phyloP scores from a whole-genome alignment of 805 yeast species.

The Monosporozyma siamensis region DNA sequence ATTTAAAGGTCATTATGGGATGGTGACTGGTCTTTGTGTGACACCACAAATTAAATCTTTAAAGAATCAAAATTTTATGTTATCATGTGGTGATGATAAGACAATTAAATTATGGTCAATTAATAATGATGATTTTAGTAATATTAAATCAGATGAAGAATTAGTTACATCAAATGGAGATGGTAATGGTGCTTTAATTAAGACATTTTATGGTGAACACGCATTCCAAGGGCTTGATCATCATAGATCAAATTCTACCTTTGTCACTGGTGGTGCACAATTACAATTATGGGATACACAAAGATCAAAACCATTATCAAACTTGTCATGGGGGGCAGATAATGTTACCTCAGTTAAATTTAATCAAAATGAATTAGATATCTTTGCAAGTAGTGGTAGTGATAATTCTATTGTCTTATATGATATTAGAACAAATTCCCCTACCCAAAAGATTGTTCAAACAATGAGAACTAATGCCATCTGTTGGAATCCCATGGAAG shows the following conservation, averaged over 20 bases:
- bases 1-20: constrained; percentile 83
- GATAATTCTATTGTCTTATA: constrained; percentile 87
- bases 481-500: constrained; percentile 97
- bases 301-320: constrained; percentile 66
- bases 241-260: constrained; percentile 60
- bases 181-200: constrained; percentile 44
- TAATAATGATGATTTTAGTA: constrained; percentile 39
- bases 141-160: constrained; percentile 26
- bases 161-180: constrained; percentile 27
- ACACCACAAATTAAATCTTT: constrained; percentile 38
- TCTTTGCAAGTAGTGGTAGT: constrained; percentile 81
- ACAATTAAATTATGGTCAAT: constrained; percentile 85
- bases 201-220: constrained; percentile 76
- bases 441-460: constrained; percentile 84
- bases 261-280: constrained; percentile 87
- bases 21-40: constrained; percentile 76
- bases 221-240: constrained; percentile 82
- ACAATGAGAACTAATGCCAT: constrained; percentile 75
- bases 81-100: constrained; percentile 89
- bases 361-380: constrained; percentile 81
- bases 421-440: constrained; percentile 83
- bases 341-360: constrained; percentile 74
- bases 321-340: constrained; percentile 95
- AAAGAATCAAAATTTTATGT: constrained; percentile 36
- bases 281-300: constrained; percentile 89